A percentile compares a stretch with the other conserved stretches of the same genome.
Evolutionary conservation across 2,329 filamentous ascomycete genomes (phyloP).

Genomic region (Xylariaceae sp.): DNA sequence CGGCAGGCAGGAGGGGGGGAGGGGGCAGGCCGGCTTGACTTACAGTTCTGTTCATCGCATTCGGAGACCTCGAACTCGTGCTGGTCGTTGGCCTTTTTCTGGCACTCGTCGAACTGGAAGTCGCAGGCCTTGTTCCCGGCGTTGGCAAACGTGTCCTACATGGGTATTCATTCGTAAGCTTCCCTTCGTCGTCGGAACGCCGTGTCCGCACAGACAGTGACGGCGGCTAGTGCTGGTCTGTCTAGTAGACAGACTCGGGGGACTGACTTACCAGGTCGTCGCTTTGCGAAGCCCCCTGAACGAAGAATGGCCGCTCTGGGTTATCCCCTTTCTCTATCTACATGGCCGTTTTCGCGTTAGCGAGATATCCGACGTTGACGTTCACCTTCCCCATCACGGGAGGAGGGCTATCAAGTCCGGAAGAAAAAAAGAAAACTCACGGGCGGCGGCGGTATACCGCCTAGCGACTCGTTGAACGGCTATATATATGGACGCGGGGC

Average conservation of each 20-base stretch:
- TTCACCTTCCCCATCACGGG: no score
- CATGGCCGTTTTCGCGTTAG: background rate
- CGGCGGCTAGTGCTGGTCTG: no score
- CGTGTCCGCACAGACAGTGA: no score
- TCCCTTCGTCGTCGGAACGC: background rate
- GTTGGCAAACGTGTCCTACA: slow-evolving; percentile 45
- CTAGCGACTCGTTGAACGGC: slow-evolving; percentile 45
- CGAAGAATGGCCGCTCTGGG: no score
- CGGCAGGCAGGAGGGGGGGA: no score
- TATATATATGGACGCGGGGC: no score
- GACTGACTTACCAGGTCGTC: background rate
- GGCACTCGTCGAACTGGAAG: slow-evolving; percentile 52
- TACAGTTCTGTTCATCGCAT: slow-evolving; percentile 51
- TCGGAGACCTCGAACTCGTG: slow-evolving; percentile 43
- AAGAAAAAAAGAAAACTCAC: no score
- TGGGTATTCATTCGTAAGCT: background rate
- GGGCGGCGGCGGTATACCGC: slow-evolving; percentile 41
- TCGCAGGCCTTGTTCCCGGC: slow-evolving; percentile 51
- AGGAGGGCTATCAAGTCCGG: no score
- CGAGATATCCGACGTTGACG: no score
- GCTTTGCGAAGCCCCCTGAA: no score
- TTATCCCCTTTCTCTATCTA: no score
- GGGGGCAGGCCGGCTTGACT: slow-evolving; percentile 26
- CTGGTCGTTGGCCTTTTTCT: slow-evolving; percentile 31
- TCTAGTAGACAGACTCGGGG: no score